Conservation (phyloP, 805 yeast species). For the Sungouiozyma ichnusensis region DNA sequence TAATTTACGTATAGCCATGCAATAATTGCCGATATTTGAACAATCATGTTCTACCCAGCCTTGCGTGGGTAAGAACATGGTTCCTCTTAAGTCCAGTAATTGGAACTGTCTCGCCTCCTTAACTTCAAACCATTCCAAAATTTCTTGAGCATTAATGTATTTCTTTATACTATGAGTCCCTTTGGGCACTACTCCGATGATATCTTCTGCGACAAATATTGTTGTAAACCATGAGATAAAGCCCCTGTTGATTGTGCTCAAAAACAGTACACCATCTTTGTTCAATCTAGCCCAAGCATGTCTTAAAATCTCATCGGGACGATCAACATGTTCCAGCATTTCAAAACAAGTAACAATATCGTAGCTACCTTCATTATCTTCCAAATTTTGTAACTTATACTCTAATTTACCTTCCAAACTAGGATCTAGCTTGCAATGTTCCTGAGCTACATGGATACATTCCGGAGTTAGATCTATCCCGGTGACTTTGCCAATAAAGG, state of each 20-base stretch:
- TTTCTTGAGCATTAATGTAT: constrained; percentile 70
- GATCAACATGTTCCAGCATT: constrained; percentile 87
- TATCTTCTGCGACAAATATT: constrained; percentile 76
- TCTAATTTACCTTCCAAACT: constrained; percentile 40
- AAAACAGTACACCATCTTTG: constrained; percentile 65
- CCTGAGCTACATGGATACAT: constrained; percentile 67
- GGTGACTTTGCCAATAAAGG: constrained; percentile 48
- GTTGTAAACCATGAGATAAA: constrained; percentile 84
- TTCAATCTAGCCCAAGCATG: constrained; percentile 58
- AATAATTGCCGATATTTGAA: constrained; percentile 68
- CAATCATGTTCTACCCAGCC: constrained; percentile 73
- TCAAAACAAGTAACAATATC: constrained; percentile 89
- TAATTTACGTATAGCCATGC: constrained; percentile 67
- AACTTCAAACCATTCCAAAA: constrained; percentile 51
- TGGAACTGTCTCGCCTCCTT: constrained; percentile 37
- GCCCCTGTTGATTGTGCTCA: constrained; percentile 90
- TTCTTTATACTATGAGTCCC: constrained; percentile 88
- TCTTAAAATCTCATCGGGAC: constrained; percentile 64
- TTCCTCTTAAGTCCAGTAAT: constrained; percentile 63
- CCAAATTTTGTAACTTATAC: constrained; percentile 56
- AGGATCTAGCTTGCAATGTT: constrained; percentile 63
- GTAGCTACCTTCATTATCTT: constrained; percentile 41
- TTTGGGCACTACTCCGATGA: constrained; percentile 70
- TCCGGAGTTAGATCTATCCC: constrained; percentile 85
- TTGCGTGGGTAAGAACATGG: constrained; percentile 66